These are phyloP conservation scores for Carallia brachiata DNA, from an alignment of 345 rosid genomes.

Conservation along the genomic window DNA sequence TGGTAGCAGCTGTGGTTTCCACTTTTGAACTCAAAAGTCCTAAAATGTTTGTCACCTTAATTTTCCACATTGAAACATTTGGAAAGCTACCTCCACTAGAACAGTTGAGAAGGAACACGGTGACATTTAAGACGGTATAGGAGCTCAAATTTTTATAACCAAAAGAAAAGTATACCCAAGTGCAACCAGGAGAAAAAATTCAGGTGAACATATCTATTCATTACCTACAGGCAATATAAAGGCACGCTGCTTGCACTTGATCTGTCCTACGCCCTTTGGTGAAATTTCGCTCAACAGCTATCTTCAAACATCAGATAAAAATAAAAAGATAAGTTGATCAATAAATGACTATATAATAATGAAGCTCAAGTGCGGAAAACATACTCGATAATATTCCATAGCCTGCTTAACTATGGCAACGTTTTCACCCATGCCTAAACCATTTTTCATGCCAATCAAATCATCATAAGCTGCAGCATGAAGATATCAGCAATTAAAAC, in stretches of 20 bases:
- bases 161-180: too few relatives aligned
- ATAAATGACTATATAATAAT: constrained; percentile 4
- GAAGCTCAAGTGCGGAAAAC: constrained; percentile 21
- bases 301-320: constrained; percentile 35
- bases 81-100: too few relatives aligned
- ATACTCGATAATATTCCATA: constrained; percentile 54
- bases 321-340: background rate
- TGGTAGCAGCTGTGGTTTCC: too few relatives aligned
- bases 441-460: constrained; percentile 49
- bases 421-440: constrained; percentile 60
- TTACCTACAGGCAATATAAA: constrained; percentile 92
- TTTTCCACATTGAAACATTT: too few relatives aligned
- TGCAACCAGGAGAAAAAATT: background rate
- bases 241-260: constrained; percentile 78
- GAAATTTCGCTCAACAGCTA: constrained; percentile 73
- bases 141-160: too few relatives aligned
- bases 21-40: too few relatives aligned
- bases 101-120: too few relatives aligned
- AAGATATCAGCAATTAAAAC: background rate
- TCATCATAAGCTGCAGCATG: constrained; percentile 52
- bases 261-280: constrained; percentile 84
- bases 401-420: constrained; percentile 56
- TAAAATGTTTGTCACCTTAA: too few relatives aligned
- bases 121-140: too few relatives aligned
- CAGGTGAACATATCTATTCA: constrained; percentile 8